Evolutionary conservation across 2,329 filamentous ascomycete genomes (phyloP), one percentile per base, ranked within the genome.

Genomic region (Huntiella abstrusa): DNA sequence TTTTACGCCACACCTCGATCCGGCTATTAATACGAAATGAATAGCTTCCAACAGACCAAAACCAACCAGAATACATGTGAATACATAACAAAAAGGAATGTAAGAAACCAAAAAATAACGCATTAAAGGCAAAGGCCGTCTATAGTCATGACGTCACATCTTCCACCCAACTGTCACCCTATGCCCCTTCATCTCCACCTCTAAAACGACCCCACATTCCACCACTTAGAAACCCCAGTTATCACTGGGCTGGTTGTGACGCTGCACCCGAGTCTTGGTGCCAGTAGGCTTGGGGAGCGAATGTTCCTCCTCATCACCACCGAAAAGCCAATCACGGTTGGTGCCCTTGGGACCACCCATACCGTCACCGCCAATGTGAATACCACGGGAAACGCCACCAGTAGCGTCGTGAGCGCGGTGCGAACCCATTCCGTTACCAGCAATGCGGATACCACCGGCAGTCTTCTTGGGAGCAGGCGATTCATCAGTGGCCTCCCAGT

Each of bases 301-400:
- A 7, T 17, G 15, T 28, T 47, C 45, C 61, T 49, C 66, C 62
- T 17, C 68, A 17, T 43, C 67, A 28, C 67, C 68, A 13, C 70
- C 69, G 51, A 75, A 71, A 5, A 74, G 64, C 75, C 76, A 81
- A 55, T 66, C 60, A 46, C 71, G 64, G 43, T 68, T 63, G 36
- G 66, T 64, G 39, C 68, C 71, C 57, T 68, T 73, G 51, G 65
- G 64, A 36, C 72, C 71, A 39, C 77, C 77, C 77, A 81, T 81
- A 45, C 79, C 78, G 54, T 80, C 72, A 34, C 75, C 75, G 2
- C 63, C 69, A 49, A 72, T 73, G 44, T 61, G 64, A 40, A 66
- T 64, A 49, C 56, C 54, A n/a, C 49, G 43, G 19, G 57, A 54
- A 8, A 55, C 52, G 39, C 60, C 61, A 34, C 36, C 32, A 17